Conservation (phyloP, 192 early-diverging fungal genomes). For the Coemansia sp. region DNA sequence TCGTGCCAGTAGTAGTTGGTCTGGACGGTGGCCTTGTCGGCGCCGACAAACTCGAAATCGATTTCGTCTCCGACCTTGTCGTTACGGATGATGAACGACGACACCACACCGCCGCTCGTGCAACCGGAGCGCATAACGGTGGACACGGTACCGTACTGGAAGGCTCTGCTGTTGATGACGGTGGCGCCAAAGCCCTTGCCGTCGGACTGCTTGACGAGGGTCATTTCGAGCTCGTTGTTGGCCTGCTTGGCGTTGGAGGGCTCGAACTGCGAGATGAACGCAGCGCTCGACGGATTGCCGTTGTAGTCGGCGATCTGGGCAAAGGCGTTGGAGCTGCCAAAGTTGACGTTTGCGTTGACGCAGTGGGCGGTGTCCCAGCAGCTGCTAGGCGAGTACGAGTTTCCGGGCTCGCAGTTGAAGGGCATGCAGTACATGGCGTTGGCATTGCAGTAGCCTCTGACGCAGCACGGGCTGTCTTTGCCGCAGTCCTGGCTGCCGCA, state of each 20-base stretch:
- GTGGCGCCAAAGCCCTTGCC: conserved; percentile 60
- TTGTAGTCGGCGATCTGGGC: conserved; percentile 46
- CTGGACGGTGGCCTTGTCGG: conserved; percentile 55
- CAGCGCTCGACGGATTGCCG: conserved; percentile 54
- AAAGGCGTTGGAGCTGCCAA: conserved; percentile 31
- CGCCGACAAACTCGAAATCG: conserved; percentile 64
- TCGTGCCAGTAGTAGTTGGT: conserved; percentile 61
- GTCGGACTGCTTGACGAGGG: conserved; percentile 46
- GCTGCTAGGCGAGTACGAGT: conserved; percentile 40
- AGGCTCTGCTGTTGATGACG: conserved; percentile 56
- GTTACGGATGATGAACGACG: conserved; percentile 61
- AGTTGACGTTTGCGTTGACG: conserved; percentile 36
- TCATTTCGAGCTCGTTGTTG: conserved; percentile 48
- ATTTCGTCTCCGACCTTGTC: conserved; percentile 59
- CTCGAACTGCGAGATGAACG: conserved; percentile 58
- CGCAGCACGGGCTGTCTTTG: conserved; percentile 46
- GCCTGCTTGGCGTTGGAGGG: conserved; percentile 54
- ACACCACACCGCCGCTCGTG: conserved; percentile 56
- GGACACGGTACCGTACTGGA: conserved; percentile 60
- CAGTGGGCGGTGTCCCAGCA: conserved; percentile 51
- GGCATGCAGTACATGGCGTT: conserved; percentile 44
- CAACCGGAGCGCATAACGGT: conserved; percentile 58
- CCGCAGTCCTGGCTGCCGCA: conserved; percentile 36
- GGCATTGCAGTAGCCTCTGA: conserved; percentile 44
- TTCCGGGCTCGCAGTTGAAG: conserved; percentile 41